Evolutionary conservation across 352 stramenopile genomes (phyloP).

Genomic region (Phytophthora megakarya): DNA sequence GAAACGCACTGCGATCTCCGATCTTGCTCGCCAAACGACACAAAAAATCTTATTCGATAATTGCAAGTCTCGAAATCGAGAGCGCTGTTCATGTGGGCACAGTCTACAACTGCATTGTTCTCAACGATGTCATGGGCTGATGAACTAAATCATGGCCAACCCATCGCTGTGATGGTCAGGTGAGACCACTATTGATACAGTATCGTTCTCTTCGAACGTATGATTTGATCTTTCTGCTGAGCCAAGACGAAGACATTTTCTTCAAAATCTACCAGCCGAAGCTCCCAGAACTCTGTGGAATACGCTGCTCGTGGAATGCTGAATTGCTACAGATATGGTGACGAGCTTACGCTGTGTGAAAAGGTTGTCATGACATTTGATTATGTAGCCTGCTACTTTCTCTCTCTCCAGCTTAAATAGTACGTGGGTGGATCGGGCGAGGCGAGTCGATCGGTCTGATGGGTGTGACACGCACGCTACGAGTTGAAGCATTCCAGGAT

Average conservation of each 20-base stretch:
- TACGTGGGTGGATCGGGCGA: constrained; percentile 2
- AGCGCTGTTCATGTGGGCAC: too few species aligned
- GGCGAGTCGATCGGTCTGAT: background rate
- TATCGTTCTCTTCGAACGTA: background rate
- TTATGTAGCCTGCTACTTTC: background rate
- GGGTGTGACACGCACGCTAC: constrained; percentile 4
- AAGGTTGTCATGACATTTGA: background rate
- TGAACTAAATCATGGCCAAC: too few species aligned
- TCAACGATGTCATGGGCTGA: too few species aligned
- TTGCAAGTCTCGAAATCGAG: too few species aligned
- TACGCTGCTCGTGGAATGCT: background rate
- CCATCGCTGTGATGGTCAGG: background rate
- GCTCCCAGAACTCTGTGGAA: background rate
- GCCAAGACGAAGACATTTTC: background rate
- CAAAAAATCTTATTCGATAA: too few species aligned
- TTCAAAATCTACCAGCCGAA: too few species aligned
- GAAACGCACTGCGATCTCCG: constrained; percentile 19
- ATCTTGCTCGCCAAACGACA: constrained; percentile 8
- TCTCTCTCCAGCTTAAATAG: constrained; percentile 35
- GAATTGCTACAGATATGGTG: background rate
- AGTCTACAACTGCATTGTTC: too few species aligned
- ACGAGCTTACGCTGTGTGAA: background rate
- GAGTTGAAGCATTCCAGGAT: constrained; percentile 7
- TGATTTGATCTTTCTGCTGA: background rate
- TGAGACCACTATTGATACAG: too few species aligned